Evolutionary conservation across 331 rosid genomes (phyloP), one percentile per base, ranked within the genome.

Genomic region (Malus hybrid): DNA sequence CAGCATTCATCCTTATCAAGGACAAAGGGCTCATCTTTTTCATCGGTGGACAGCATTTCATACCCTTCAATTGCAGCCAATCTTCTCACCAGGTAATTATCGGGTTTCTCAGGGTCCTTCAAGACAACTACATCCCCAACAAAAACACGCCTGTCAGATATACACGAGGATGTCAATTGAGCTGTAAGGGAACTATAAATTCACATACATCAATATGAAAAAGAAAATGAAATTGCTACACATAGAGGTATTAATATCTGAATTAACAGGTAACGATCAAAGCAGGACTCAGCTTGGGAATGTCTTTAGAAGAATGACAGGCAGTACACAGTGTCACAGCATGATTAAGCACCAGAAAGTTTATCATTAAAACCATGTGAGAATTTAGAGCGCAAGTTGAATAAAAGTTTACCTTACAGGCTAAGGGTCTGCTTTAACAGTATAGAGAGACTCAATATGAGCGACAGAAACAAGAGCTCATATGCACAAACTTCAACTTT

Each of bases 91-190:
- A 95, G 81, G 81, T 73, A 86, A 81, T 79, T 87, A 36, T 86
- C 81, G 61, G 82, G 68, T 31, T 86, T 92, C 83, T 83, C 89
- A 8, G 99, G 99, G 81, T 92, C 90, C 88, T 86, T 90, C 85
- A 95, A 55, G 72, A 95, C 83, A 80, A 95, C 93, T 29, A 95
- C 97, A 83, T 95, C 99, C 86, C 99, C 99, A 67, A 95, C 90
- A 84, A 70, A 90, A 67, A 95, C 90, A 73, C 85, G 78, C 91
- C 99, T 95, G 89, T 63, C 79, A 83, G 79, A 86, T 85, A 79
- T 75, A 82, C 74, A 62, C 24, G 78, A 71, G 36, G 42, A 82
- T 69, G 73, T 74, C 70, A 59, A 28, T 5, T 39, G 12, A 39
- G 46, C 46, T 39, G 46, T 39, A 39, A 39, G 46, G 46, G 4